Conservation (phyloP, 805 yeast species). For the Zygotorulaspora danielsina region DNA sequence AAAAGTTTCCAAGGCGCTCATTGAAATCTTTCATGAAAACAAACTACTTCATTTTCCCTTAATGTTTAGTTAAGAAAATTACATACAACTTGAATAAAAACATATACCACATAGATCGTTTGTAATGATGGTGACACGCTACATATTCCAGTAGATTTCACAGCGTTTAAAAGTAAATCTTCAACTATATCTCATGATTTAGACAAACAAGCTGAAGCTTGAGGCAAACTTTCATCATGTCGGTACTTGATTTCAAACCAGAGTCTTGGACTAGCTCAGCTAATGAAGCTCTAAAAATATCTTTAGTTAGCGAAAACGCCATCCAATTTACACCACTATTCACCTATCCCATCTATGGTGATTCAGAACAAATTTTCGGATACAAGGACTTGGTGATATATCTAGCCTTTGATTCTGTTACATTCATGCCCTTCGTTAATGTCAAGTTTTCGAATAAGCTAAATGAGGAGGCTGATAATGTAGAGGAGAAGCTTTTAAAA, state of each 20-base stretch:
- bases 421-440: constrained; percentile 68
- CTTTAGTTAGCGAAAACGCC: constrained; percentile 53
- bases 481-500: constrained; percentile 49
- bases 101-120: too few relatives aligned
- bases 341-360: constrained; percentile 93
- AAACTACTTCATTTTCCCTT: too few relatives aligned
- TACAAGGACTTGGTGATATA: constrained; percentile 64
- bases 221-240: too few relatives aligned
- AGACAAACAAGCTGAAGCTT: too few relatives aligned
- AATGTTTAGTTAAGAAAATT: too few relatives aligned
- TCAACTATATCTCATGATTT: too few relatives aligned
- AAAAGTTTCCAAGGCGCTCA: too few relatives aligned
- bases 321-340: constrained; percentile 69
- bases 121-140: too few relatives aligned
- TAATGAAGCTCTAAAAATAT: constrained; percentile 60
- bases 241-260: constrained; percentile 44
- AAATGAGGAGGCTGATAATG: constrained; percentile 55
- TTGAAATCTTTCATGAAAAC: too few relatives aligned
- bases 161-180: too few relatives aligned
- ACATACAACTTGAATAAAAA: too few relatives aligned
- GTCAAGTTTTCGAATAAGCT: constrained; percentile 53
- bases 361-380: constrained; percentile 83
- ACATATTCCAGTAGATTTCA: too few relatives aligned
- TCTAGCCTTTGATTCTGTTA: constrained; percentile 66
- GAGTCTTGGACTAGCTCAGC: constrained; percentile 74